Evolutionary conservation across 2,329 filamentous ascomycete genomes (phyloP).

Genomic region (Fusarium sp.): DNA sequence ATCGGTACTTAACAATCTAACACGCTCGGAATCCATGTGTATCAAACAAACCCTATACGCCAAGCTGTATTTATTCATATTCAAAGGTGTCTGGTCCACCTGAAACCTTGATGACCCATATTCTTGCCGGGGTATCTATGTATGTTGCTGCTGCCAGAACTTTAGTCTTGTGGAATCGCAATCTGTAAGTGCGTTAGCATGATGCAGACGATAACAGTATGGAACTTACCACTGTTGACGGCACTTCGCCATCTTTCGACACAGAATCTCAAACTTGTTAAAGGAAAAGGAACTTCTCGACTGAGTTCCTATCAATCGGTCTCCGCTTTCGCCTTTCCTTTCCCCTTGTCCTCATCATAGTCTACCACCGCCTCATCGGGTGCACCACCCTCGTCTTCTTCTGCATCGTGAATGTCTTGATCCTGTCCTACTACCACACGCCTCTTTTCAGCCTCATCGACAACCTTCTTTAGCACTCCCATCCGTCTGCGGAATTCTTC

Average conservation of each 20-base stretch:
- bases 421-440: conserved; percentile 48
- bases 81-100: conserved; percentile 42
- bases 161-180: neutral
- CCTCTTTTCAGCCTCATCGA: conserved; percentile 63
- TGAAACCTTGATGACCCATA: conserved; percentile 19
- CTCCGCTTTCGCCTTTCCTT: conserved; percentile 17
- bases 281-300: neutral
- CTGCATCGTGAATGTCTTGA: conserved; percentile 2
- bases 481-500: conserved; percentile 70
- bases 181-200: conserved; percentile 5
- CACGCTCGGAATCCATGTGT: neutral
- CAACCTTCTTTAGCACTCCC: conserved; percentile 64
- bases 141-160: neutral
- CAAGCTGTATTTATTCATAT: conserved; percentile 23
- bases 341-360: conserved; percentile 31
- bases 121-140: neutral
- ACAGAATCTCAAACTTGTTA: neutral
- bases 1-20: neutral
- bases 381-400: conserved; percentile 21
- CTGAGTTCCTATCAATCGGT: conserved; percentile 15
- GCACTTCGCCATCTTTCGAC: neutral
- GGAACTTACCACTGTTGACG: conserved; percentile 4
- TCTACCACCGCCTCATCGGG: conserved; percentile 37
- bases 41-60: conserved; percentile 32
- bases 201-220: neutral